Conservation (phyloP, 805 yeast genomes). For the Barnettozyma salicaria region DNA sequence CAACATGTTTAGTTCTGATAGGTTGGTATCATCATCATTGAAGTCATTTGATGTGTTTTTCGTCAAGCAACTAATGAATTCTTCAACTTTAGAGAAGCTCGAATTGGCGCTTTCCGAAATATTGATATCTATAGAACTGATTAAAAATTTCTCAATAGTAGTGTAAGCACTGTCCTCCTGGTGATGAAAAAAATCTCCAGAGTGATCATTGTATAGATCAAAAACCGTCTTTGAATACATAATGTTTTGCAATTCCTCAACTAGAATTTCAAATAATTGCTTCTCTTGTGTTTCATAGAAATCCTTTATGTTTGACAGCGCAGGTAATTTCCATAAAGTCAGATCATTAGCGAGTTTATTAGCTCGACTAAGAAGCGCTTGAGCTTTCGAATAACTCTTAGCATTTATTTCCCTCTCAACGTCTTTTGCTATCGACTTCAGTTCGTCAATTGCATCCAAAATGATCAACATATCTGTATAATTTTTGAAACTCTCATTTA, state of each 20-base stretch:
- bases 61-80: slow-evolving; percentile 25
- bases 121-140: slow-evolving; percentile 53
- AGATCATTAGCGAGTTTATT: slow-evolving; percentile 42
- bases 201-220: slow-evolving; percentile 12
- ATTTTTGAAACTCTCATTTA: slow-evolving; percentile 55
- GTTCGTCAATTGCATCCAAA: slow-evolving; percentile 56
- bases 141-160: slow-evolving; percentile 47
- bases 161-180: slow-evolving; percentile 26
- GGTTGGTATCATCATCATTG: slow-evolving; percentile 25
- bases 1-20: slow-evolving; percentile 27
- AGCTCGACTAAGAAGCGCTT: slow-evolving; percentile 44
- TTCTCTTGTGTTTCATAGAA: slow-evolving; percentile 52
- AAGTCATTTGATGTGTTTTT: slow-evolving; percentile 11
- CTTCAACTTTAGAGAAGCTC: slow-evolving; percentile 31
- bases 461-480: slow-evolving; percentile 67
- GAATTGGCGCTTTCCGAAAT: slow-evolving; percentile 42
- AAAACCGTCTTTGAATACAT: slow-evolving; percentile 48
- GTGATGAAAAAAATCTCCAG: neutral
- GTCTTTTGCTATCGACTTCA: slow-evolving; percentile 52
- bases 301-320: slow-evolving; percentile 43
- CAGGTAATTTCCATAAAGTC: slow-evolving; percentile 52
- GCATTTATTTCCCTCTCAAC: slow-evolving; percentile 66
- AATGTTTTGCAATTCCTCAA: slow-evolving; percentile 71
- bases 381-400: slow-evolving; percentile 63
- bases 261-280: slow-evolving; percentile 58